Conservation (phyloP, 2,329 filamentous ascomycete species). For the Diplodia scrobiculata region DNA sequence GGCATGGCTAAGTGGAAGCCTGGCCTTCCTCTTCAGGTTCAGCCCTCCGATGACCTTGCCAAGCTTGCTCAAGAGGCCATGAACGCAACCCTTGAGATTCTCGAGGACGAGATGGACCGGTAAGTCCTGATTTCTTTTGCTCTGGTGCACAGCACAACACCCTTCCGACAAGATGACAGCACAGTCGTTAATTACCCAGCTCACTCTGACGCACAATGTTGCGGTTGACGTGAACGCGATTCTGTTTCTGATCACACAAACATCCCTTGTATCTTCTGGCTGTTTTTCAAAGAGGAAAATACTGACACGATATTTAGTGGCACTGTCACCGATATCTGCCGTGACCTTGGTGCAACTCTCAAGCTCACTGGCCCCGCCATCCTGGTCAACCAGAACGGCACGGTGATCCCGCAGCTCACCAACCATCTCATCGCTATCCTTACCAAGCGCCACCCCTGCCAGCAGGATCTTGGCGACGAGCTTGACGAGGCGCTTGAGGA, state of each 20-base stretch:
- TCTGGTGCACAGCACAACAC: conserved; percentile 3
- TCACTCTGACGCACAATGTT: conserved; percentile 89
- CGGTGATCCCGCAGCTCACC: conserved; percentile 72
- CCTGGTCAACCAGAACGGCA: conserved; percentile 66
- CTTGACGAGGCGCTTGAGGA: conserved; percentile 68
- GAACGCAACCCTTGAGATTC: conserved; percentile 78
- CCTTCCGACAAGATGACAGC: conserved; percentile 66
- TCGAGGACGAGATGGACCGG: conserved; percentile 90
- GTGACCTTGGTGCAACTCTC: conserved; percentile 84
- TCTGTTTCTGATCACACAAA: conserved; percentile 59
- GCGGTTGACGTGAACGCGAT: conserved; percentile 88
- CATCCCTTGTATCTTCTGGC: conserved; percentile 32
- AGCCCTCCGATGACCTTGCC: conserved; percentile 75
- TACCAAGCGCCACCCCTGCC: conserved; percentile 87
- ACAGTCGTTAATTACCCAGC: conserved; percentile 93
- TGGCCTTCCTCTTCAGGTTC: conserved; percentile 78
- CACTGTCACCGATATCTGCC: conserved; percentile 92
- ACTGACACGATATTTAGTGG: conserved; percentile 56
- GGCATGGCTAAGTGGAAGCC: conserved; percentile 81
- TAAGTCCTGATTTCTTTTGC: conserved; percentile 58
- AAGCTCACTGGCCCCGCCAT: conserved; percentile 89
- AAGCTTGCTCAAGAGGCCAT: conserved; percentile 86
- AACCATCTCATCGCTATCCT: conserved; percentile 76
- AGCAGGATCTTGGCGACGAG: conserved; percentile 83
- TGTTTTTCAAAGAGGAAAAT: not conserved